These are phyloP conservation scores for Aspergillus asperescens DNA, from an alignment of 495 filamentous ascomycete species.

Conservation along the genomic window DNA sequence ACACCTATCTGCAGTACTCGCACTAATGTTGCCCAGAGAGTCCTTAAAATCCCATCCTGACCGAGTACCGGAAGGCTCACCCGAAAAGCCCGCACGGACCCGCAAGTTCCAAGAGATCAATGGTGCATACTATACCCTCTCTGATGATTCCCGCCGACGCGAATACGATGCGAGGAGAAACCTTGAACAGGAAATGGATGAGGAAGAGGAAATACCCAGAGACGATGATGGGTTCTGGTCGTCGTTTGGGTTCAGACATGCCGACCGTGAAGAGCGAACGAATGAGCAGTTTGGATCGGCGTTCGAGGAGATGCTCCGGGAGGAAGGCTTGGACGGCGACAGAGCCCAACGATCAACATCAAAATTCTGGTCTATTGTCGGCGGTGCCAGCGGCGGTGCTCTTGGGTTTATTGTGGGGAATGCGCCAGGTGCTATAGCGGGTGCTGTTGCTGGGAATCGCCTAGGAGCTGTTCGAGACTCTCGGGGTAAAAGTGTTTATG, in stretches of 20 bases:
- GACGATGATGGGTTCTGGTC: conserved; percentile 54
- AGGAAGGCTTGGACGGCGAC: conserved; percentile 77
- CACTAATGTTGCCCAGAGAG: conserved; percentile 48
- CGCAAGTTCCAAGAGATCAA: conserved; percentile 93
- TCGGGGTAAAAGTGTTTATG: conserved; percentile 91
- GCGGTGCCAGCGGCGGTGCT: conserved; percentile 80
- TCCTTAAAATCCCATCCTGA: conserved; percentile 94
- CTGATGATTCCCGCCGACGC: conserved; percentile 68
- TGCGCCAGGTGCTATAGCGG: conserved; percentile 80
- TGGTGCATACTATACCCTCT: conserved; percentile 96
- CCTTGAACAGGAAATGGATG: conserved; percentile 49
- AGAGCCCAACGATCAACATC: conserved; percentile 42
- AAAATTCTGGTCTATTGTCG: conserved; percentile 81
- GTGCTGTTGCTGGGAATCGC: conserved; percentile 87
- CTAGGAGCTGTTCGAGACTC: conserved; percentile 83
- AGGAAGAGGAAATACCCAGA: conserved; percentile 55
- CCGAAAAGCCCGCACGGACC: conserved; percentile 77
- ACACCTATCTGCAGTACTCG: not conserved
- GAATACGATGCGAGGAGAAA: conserved; percentile 79
- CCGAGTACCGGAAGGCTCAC: conserved; percentile 76
- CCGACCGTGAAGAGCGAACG: conserved; percentile 47
- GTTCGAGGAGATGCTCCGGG: conserved; percentile 97
- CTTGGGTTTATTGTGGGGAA: conserved; percentile 95
- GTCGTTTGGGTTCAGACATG: conserved; percentile 51
- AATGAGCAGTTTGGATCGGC: conserved; percentile 79